Conservation (phyloP, 768 basidiomycete species). For the Russula dissimulans region DNA sequence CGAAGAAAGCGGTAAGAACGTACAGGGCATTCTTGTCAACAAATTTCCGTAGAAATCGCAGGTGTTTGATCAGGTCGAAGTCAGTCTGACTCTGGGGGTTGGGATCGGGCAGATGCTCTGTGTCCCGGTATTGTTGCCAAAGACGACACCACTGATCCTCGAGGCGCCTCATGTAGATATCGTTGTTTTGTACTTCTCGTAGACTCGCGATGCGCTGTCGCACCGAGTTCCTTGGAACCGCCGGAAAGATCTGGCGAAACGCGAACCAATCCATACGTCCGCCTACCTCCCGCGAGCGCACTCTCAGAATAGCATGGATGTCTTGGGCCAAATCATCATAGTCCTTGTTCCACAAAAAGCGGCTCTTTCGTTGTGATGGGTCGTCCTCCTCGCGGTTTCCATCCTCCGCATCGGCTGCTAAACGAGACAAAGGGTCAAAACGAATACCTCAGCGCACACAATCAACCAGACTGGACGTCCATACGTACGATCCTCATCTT, state of each 20-base stretch:
- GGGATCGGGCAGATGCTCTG: slow-evolving; percentile 58
- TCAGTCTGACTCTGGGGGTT: slow-evolving; percentile 56
- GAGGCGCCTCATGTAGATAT: slow-evolving; percentile 67
- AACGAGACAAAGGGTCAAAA: not conserved
- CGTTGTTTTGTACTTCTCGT: slow-evolving; percentile 52
- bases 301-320: slow-evolving; percentile 70
- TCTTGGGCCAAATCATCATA: slow-evolving; percentile 87
- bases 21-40: slow-evolving; percentile 84
- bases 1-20: slow-evolving; percentile 27
- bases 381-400: slow-evolving; percentile 17
- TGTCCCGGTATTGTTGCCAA: slow-evolving; percentile 65
- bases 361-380: slow-evolving; percentile 35
- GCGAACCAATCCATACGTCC: slow-evolving; percentile 62
- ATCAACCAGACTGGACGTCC: not conserved
- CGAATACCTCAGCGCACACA: not conserved
- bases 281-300: slow-evolving; percentile 51
- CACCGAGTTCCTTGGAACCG: slow-evolving; percentile 62
- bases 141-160: slow-evolving; percentile 76
- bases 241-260: slow-evolving; percentile 71
- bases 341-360: slow-evolving; percentile 78
- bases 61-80: slow-evolving; percentile 73
- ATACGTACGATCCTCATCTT: slow-evolving; percentile 21
- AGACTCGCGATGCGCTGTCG: slow-evolving; percentile 58
- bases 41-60: slow-evolving; percentile 70
- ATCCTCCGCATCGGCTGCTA: not conserved